Conservation (phyloP, 179 eudicot species). For the Amaranthus tricolor region DNA sequence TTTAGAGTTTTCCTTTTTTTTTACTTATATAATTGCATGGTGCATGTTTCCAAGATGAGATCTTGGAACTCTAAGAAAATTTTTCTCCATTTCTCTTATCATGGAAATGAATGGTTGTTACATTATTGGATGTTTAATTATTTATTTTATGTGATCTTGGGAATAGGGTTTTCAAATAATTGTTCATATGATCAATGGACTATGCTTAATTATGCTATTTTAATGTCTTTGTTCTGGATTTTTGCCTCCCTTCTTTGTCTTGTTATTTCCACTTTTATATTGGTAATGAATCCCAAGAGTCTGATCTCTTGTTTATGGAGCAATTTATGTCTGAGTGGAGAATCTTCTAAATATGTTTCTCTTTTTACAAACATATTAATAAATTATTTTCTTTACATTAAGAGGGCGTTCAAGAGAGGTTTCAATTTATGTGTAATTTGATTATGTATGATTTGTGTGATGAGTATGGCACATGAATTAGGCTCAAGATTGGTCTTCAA, state of each 20-base stretch:
- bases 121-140: conserved; percentile 1
- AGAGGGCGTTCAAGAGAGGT: too few species aligned
- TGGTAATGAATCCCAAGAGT: conserved; percentile 13
- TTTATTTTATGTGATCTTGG: conserved; percentile 30
- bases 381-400: neutral
- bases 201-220: neutral
- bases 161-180: conserved; percentile 31
- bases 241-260: neutral
- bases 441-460: neutral
- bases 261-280: neutral
- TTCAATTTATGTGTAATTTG: neutral
- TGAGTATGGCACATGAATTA: neutral
- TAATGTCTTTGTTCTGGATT: neutral
- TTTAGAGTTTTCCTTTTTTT: neutral
- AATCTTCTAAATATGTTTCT: neutral
- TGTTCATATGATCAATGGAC: conserved; percentile 6
- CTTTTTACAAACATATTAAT: neutral
- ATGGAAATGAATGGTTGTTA: conserved; percentile 7
- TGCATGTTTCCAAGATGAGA: conserved; percentile 41
- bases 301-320: neutral
- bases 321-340: neutral
- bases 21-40: conserved; percentile 29
- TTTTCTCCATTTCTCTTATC: neutral
- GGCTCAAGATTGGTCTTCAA: neutral
- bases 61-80: conserved; percentile 30